Evolutionary conservation across 768 basidiomycete species (phyloP).

Genomic region (Obba rivulosa): DNA sequence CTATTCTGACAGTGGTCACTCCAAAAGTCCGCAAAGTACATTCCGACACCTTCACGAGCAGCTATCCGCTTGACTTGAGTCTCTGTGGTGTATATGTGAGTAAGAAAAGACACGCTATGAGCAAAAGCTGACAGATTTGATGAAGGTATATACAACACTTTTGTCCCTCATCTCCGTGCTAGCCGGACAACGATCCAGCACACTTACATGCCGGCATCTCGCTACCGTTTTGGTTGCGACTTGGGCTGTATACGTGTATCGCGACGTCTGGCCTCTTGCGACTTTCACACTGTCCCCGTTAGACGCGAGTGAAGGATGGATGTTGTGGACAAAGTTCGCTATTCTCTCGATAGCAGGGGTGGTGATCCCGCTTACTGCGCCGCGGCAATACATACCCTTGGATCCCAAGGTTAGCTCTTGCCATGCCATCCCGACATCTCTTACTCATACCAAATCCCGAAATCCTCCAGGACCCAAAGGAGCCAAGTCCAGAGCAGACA

Average conservation of each 20-base stretch:
- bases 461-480: constrained; percentile 14
- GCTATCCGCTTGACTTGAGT: constrained; percentile 28
- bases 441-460: background rate
- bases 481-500: constrained; percentile 40
- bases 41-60: constrained; percentile 19
- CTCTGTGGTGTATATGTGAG: constrained; percentile 11
- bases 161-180: constrained; percentile 26
- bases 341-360: constrained; percentile 30
- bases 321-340: constrained; percentile 33
- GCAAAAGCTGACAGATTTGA: background rate
- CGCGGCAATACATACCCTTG: constrained; percentile 34
- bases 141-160: constrained; percentile 30
- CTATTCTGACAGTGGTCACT: constrained; percentile 23
- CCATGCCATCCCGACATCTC: background rate
- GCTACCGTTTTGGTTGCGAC: constrained; percentile 27
- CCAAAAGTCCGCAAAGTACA: background rate
- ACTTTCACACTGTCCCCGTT: constrained; percentile 28
- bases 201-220: constrained; percentile 26
- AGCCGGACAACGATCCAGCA: constrained; percentile 17
- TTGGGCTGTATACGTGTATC: constrained; percentile 31
- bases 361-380: constrained; percentile 33
- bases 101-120: background rate
- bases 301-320: constrained; percentile 26
- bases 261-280: constrained; percentile 34
- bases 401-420: constrained; percentile 25